phyloP scores from a whole-genome alignment of 2,329 filamentous ascomycete genomes.

The Neoarthrinium moseri region DNA sequence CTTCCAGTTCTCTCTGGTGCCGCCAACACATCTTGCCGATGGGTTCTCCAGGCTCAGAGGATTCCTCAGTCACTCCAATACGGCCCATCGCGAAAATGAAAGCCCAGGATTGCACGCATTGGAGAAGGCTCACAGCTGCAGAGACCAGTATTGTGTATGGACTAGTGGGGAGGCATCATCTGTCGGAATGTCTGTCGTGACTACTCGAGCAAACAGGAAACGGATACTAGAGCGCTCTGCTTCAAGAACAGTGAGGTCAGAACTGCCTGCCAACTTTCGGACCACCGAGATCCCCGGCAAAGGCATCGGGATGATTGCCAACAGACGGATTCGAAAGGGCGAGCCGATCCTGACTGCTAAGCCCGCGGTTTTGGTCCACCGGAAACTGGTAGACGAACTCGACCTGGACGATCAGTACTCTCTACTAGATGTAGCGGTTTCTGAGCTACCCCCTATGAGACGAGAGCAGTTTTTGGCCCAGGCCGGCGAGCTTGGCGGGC shows the following conservation, averaged over 20 bases:
- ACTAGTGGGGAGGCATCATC: conserved; percentile 1
- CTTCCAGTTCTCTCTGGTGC: not conserved
- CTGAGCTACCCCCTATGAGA: conserved; percentile 14
- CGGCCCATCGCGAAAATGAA: too few species aligned
- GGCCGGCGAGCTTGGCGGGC: conserved; percentile 20
- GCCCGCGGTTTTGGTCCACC: conserved; percentile 22
- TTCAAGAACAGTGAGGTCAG: not conserved
- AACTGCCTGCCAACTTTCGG: conserved; percentile 3
- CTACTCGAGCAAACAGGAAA: conserved; percentile 1
- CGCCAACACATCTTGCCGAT: too few species aligned
- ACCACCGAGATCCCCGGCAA: conserved; percentile 17
- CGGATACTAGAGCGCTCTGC: not conserved
- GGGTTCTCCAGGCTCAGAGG: too few species aligned
- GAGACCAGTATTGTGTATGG: conserved; percentile 11
- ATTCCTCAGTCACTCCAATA: too few species aligned
- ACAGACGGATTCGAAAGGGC: conserved; percentile 16
- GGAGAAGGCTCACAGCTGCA: conserved; percentile 7
- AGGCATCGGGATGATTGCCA: conserved; percentile 21
- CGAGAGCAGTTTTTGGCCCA: conserved; percentile 18
- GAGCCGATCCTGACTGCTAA: conserved; percentile 20
- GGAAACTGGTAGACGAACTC: conserved; percentile 18
- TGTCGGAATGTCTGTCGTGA: conserved; percentile 5
- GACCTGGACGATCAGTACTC: conserved; percentile 14
- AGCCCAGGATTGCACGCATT: not conserved
- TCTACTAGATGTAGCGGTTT: conserved; percentile 19